phyloP scores from a whole-genome alignment of 179 eudicot genomes.

The Carnegiea gigantea region DNA sequence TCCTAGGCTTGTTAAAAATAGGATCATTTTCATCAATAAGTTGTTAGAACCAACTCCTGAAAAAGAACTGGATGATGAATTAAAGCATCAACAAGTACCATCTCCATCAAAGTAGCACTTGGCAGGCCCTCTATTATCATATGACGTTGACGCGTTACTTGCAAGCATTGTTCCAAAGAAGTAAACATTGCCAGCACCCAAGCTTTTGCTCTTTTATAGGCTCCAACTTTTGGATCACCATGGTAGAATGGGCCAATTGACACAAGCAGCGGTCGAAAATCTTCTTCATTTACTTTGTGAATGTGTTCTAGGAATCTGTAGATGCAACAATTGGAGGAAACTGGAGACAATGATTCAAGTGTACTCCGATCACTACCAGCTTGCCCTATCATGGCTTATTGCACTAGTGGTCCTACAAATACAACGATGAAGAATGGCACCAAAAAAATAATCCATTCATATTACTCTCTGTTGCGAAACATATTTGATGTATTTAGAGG shows the following conservation, averaged over 20 bases:
- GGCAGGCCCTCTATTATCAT: constrained; percentile 2
- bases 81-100: constrained; percentile 36
- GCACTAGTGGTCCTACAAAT: too few species aligned
- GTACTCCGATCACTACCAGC: too few species aligned
- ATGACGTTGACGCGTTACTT: constrained; percentile 19
- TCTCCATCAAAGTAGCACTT: constrained; percentile 19
- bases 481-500: too few species aligned
- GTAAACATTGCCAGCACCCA: constrained; percentile 28
- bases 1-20: constrained; percentile 34
- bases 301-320: constrained; percentile 28
- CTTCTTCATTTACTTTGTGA: constrained; percentile 29
- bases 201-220: constrained; percentile 28
- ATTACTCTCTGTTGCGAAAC: too few species aligned
- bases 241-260: constrained; percentile 33
- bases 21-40: constrained; percentile 21
- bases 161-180: constrained; percentile 4
- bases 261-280: constrained; percentile 30
- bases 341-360: not conserved
- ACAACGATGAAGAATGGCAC: too few species aligned
- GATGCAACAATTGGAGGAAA: constrained; percentile 30
- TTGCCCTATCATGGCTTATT: too few species aligned
- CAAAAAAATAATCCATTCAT: too few species aligned
- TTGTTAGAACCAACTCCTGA: not conserved
- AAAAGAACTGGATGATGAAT: constrained; percentile 37
- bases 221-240: not conserved